Evolutionary conservation across 1,284 basidiomycete genomes (phyloP).

Genomic region (Trametes sp.): DNA sequence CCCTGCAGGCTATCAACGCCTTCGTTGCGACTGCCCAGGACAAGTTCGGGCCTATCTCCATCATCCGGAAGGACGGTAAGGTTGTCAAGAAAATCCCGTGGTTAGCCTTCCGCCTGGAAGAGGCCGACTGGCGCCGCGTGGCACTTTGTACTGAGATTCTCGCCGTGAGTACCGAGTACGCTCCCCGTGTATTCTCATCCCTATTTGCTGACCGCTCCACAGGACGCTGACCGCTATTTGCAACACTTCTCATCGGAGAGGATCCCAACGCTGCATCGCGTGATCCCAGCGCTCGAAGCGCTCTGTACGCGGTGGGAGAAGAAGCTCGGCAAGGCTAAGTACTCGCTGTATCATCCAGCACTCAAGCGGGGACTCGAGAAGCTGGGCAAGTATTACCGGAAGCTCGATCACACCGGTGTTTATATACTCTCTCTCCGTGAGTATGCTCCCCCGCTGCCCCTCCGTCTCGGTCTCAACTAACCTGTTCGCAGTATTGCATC

Average conservation of each 20-base stretch:
- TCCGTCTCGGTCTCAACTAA: background rate
- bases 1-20: constrained; percentile 26
- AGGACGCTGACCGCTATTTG: constrained; percentile 16
- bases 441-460: background rate
- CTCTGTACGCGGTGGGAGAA: constrained; percentile 35
- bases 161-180: background rate
- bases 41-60: constrained; percentile 38
- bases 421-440: constrained; percentile 33
- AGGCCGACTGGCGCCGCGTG: constrained; percentile 32
- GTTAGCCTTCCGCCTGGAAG: constrained; percentile 32
- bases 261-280: constrained; percentile 20
- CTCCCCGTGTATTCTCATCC: background rate
- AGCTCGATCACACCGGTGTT: constrained; percentile 33
- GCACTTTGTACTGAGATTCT: constrained; percentile 9
- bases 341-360: constrained; percentile 24
- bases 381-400: constrained; percentile 37
- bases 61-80: constrained; percentile 24
- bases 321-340: constrained; percentile 25
- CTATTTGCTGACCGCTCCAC: background rate
- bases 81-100: constrained; percentile 39
- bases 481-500: background rate
- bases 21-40: constrained; percentile 34
- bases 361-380: constrained; percentile 32
- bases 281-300: constrained; percentile 35
- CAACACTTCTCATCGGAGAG: background rate